These are phyloP conservation scores for Globisporangium heterothallicum DNA, from an alignment of 352 stramenopile genomes.

Conservation along the genomic window DNA sequence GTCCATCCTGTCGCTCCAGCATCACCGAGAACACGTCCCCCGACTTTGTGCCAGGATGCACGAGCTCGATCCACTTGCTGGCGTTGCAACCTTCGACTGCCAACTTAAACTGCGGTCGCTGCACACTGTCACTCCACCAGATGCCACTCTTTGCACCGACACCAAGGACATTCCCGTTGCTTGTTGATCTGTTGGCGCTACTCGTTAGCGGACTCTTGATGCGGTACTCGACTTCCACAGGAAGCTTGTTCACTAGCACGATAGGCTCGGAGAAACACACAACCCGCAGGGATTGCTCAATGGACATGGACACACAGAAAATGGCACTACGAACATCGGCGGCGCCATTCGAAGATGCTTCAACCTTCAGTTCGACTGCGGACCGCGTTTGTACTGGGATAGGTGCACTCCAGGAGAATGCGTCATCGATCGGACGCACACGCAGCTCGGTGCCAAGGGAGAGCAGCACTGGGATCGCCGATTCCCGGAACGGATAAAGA, in stretches of 20 bases:
- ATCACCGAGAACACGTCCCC: slow-evolving; percentile 55
- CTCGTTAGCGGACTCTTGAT: slow-evolving; percentile 34
- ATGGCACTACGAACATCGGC: slow-evolving; percentile 31
- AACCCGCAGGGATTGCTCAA: slow-evolving; percentile 63
- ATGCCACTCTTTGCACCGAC: slow-evolving; percentile 64
- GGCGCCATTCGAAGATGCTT: slow-evolving; percentile 30
- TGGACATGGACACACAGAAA: slow-evolving; percentile 59
- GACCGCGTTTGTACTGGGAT: slow-evolving; percentile 73
- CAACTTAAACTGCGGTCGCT: slow-evolving; percentile 67
- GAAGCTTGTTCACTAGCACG: slow-evolving; percentile 77
- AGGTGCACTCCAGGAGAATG: slow-evolving; percentile 66
- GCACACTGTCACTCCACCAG: slow-evolving; percentile 66
- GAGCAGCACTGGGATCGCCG: slow-evolving; percentile 60
- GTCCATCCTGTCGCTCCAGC: slow-evolving; percentile 53
- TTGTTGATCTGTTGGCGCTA: slow-evolving; percentile 23
- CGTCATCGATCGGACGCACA: slow-evolving; percentile 42
- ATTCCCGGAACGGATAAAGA: slow-evolving; percentile 50
- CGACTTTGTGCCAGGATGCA: slow-evolving; percentile 33
- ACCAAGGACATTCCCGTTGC: slow-evolving; percentile 29
- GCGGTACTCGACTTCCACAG: slow-evolving; percentile 52
- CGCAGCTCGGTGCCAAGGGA: slow-evolving; percentile 67
- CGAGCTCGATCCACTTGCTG: slow-evolving; percentile 68
- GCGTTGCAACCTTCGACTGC: slow-evolving; percentile 53
- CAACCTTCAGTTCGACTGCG: slow-evolving; percentile 50
- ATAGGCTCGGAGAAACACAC: slow-evolving; percentile 66